Conservation (phyloP, 257 asterid species). For the Ligustrum vulgare region DNA sequence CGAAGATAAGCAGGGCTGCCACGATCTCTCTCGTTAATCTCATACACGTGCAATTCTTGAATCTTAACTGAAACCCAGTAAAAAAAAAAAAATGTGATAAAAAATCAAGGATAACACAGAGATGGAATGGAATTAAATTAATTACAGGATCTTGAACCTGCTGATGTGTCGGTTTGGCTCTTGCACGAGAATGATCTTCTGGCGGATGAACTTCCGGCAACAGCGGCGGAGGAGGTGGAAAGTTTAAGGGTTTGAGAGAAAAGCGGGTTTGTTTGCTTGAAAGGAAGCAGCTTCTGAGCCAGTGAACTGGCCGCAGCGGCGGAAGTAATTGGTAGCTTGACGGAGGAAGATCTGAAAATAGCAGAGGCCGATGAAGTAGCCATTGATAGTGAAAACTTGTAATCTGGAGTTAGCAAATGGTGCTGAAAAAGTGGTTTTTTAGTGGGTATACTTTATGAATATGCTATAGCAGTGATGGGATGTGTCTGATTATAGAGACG, state of each 20-base stretch:
- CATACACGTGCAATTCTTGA: slow-evolving; percentile 78
- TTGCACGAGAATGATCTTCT: slow-evolving; percentile 54
- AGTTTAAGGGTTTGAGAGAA: slow-evolving; percentile 40
- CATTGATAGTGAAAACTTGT: slow-evolving; percentile 26
- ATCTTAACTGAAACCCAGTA: slow-evolving; percentile 45
- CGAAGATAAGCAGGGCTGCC: slow-evolving; percentile 97
- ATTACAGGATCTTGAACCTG: slow-evolving; percentile 49
- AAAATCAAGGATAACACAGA: not conserved
- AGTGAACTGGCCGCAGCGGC: slow-evolving; percentile 24
- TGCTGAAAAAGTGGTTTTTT: not conserved
- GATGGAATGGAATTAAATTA: not conserved
- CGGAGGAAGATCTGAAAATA: slow-evolving; percentile 45
- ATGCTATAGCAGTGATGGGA: not conserved
- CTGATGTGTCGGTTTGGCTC: slow-evolving; percentile 45
- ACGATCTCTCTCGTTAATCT: slow-evolving; percentile 90
- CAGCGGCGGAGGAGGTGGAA: slow-evolving; percentile 17
- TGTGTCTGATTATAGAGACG: not conserved
- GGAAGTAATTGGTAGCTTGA: slow-evolving; percentile 33
- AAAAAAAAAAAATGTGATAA: no score
- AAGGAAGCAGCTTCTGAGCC: slow-evolving; percentile 31
- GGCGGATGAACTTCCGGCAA: slow-evolving; percentile 17
- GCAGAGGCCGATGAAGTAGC: slow-evolving; percentile 61
- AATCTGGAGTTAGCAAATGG: not conserved
- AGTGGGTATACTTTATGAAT: not conserved
- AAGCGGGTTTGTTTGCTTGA: slow-evolving; percentile 36